Conservation (phyloP, 1,139 yeast genomes). For the Suhomyces bokatorum region DNA sequence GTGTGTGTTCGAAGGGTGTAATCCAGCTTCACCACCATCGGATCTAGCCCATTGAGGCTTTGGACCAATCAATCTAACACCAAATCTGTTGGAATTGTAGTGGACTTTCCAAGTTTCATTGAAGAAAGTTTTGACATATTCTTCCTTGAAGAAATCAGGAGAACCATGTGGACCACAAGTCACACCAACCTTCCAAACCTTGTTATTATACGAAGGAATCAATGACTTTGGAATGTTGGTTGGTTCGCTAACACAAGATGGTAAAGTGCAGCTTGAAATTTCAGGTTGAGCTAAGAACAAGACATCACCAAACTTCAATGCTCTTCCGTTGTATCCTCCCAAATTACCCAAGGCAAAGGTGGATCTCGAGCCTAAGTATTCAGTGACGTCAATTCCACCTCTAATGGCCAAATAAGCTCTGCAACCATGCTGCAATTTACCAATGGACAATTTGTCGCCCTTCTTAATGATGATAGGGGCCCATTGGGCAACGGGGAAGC, state of each 20-base stretch:
- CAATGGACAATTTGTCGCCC: conserved; percentile 79
- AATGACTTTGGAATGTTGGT: conserved; percentile 53
- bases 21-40: conserved; percentile 98
- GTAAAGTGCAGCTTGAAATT: conserved; percentile 64
- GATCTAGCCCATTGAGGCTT: conserved; percentile 94
- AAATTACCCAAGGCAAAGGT: conserved; percentile 92
- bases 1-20: conserved; percentile 97
- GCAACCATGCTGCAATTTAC: conserved; percentile 80
- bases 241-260: conserved; percentile 70
- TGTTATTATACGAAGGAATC: conserved; percentile 55
- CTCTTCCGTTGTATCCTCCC: conserved; percentile 95
- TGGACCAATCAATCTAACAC: conserved; percentile 92
- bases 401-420: conserved; percentile 86
- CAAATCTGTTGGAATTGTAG: conserved; percentile 94
- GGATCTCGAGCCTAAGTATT: conserved; percentile 92
- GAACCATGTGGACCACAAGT: conserved; percentile 98
- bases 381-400: conserved; percentile 93
- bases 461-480: conserved; percentile 65
- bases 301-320: conserved; percentile 88
- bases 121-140: conserved; percentile 74
- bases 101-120: conserved; percentile 86
- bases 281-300: conserved; percentile 80
- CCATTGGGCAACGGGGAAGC: conserved; percentile 54
- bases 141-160: conserved; percentile 87
- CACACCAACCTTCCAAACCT: conserved; percentile 85